Conservation (phyloP, 768 basidiomycete species). For the Leccinum boreale region DNA sequence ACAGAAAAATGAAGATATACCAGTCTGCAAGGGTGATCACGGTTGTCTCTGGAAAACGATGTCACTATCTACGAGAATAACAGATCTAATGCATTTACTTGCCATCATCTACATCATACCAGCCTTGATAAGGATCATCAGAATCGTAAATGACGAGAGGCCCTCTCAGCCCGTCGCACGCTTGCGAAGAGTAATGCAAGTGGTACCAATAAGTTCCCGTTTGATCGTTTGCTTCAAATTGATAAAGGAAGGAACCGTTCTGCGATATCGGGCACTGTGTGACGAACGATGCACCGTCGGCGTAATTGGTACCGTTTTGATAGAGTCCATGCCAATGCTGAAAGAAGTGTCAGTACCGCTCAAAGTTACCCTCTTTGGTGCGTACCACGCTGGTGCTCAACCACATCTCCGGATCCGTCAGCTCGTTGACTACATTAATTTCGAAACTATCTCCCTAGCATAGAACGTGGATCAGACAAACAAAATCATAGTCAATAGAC, state of each 20-base stretch:
- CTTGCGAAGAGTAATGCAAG: constrained; percentile 38
- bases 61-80: neutral
- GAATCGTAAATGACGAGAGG: constrained; percentile 42
- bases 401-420: constrained; percentile 47
- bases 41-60: constrained; percentile 17
- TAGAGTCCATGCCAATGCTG: constrained; percentile 58
- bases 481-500: neutral
- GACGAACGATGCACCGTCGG: constrained; percentile 42
- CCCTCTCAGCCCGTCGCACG: constrained; percentile 38
- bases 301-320: constrained; percentile 41
- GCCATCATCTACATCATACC: constrained; percentile 48
- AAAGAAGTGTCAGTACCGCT: neutral
- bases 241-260: constrained; percentile 22
- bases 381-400: constrained; percentile 44
- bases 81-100: neutral
- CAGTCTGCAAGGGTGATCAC: constrained; percentile 18
- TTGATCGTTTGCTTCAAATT: constrained; percentile 19
- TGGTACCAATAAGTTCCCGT: constrained; percentile 37
- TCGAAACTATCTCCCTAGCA: constrained; percentile 37
- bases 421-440: constrained; percentile 44
- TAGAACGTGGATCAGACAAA: neutral
- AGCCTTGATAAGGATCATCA: constrained; percentile 33
- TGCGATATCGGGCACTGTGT: constrained; percentile 32
- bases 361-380: too few species aligned
- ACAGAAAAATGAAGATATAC: neutral